These are phyloP conservation scores for Camellia sinensis DNA, from an alignment of 148 eudicot species.

Conservation along the genomic window DNA sequence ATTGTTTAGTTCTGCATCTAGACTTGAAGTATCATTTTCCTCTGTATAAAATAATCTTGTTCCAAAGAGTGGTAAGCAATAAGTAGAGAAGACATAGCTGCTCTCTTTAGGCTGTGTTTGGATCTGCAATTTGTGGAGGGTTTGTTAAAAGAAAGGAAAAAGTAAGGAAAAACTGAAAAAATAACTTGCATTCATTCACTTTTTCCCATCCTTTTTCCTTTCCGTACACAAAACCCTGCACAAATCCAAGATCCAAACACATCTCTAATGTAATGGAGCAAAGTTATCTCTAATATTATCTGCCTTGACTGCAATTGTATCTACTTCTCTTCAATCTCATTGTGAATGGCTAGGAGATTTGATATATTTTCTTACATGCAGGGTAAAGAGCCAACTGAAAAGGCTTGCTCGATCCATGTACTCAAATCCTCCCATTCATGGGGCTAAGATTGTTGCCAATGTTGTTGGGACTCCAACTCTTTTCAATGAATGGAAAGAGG, in stretches of 20 bases:
- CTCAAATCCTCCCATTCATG: conserved; percentile 96
- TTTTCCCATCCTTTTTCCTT: no score
- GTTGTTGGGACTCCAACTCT: conserved; percentile 66
- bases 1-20: not conserved
- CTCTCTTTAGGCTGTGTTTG: not conserved
- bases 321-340: not conserved
- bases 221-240: no score
- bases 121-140: no score
- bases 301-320: not conserved
- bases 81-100: not conserved
- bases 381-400: conserved; percentile 94
- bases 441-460: conserved; percentile 88
- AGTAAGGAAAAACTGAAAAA: no score
- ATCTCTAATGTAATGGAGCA: no score
- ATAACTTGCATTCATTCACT: no score
- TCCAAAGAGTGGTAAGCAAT: not conserved
- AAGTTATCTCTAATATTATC: not conserved
- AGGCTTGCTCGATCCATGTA: conserved; percentile 95
- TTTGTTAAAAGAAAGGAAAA: no score
- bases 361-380: conserved; percentile 23
- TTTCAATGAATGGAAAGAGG: conserved; percentile 82
- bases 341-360: not conserved
- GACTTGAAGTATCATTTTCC: not conserved
- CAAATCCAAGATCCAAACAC: no score
- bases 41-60: not conserved